Evolutionary conservation across 176 grass and related monocot species (phyloP), one percentile per base, ranked within the genome.

Genomic region (Oryza glumipatula): DNA sequence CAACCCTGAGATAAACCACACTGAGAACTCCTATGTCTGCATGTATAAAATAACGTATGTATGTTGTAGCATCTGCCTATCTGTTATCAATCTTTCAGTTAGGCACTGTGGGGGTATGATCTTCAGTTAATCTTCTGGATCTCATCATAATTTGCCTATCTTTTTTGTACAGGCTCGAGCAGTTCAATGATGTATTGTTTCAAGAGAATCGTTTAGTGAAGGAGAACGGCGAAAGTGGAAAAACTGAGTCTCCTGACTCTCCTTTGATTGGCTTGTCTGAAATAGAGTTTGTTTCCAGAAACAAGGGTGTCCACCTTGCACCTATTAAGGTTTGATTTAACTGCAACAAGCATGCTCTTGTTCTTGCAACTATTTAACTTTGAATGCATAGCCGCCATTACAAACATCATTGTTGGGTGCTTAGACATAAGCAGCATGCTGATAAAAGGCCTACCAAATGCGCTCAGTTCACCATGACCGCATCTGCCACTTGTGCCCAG

Each of bases 41-140:
- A 95, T 98, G 89, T 95, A 98, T 76, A 98, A 93, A 84, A 94
- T 98, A 90, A 95, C 96, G 96, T 98, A 95, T 74, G 92, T 90
- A 47, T 81, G 23, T 16, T 72, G 9, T 80, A 24, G 36, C 56
- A 67, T 73, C 65, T 63, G 41, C 68, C 36, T 49, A 66, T 14
- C 7, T 39, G 23, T 41, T 67, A 69, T 74, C 23, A 16, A 68
- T 80, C 35, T 68, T 89, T 22, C 26, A 80, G 9, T 69, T 73
- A 61, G 65, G 73, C 17, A 65, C 54, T 14, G 6, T 36, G 73
- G 60, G 36, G 15, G 65, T 70, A 21, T 51, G 68, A 17, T 48
- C 76, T 86, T 80, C 64, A 70, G 72, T 73, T 73, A 76, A 43
- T 74, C 35, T 22, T 85, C 24, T 70, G 22, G 35, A 58, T 87